Percentiles rank a stretch among this genome's conserved stretches.
Conservation (phyloP, 176 grass and related monocot genomes). For the Hyparrhenia diplandra region DNA sequence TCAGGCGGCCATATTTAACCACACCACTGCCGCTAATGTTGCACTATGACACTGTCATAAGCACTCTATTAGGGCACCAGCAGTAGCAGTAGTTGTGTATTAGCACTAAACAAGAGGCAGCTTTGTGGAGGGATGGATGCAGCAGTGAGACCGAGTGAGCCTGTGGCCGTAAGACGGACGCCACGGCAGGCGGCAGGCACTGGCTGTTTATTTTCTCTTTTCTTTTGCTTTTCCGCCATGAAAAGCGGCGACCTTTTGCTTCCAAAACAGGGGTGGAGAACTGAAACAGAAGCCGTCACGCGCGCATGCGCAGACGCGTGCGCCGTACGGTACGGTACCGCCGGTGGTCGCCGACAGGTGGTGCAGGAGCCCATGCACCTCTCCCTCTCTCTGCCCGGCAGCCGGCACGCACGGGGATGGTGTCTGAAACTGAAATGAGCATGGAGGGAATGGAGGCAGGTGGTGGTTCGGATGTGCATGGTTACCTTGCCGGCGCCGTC, state of each 20-base stretch:
- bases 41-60: not conserved
- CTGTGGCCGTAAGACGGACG: not conserved
- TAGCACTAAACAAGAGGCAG: no score
- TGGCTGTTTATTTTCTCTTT: no score
- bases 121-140: no score
- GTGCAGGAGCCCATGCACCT: constrained; percentile 7
- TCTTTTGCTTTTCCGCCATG: not conserved
- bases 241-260: constrained; percentile 45
- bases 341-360: constrained; percentile 9
- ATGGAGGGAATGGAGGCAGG: not conserved
- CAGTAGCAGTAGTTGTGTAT: no score
- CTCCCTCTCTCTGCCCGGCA: not conserved
- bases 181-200: not conserved
- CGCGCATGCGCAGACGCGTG: constrained; percentile 18
- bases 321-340: constrained; percentile 9
- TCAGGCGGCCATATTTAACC: not conserved
- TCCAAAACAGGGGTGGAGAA: constrained; percentile 7
- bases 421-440: not conserved
- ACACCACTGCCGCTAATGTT: not conserved
- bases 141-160: no score
- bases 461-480: not conserved
- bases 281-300: not conserved
- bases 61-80: not conserved
- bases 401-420: not conserved
- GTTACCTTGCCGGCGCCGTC: constrained; percentile 44